Percentiles rank a stretch among this genome's conserved stretches.
These are phyloP conservation scores for Rhodotorula glutinis DNA, from an alignment of 1,284 basidiomycete genomes.

Conservation along the genomic window DNA sequence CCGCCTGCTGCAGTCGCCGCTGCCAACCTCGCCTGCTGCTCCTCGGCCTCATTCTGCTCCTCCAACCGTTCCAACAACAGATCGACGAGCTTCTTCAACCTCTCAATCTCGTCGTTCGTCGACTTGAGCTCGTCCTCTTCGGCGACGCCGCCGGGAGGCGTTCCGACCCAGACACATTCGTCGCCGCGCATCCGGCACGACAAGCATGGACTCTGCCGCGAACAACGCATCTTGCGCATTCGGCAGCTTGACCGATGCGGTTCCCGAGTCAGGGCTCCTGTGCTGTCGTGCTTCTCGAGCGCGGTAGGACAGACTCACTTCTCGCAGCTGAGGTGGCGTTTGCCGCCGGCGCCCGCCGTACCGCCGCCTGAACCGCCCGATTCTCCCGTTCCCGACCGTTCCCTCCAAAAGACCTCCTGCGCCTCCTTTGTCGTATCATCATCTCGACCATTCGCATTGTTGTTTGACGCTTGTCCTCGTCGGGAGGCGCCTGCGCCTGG, in stretches of 20 bases:
- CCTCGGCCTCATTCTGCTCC: constrained; percentile 24
- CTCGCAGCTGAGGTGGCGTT: constrained; percentile 20
- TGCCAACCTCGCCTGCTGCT: no score
- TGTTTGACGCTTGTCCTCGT: no score
- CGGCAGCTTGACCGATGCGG: constrained; percentile 10
- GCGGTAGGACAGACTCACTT: constrained; percentile 9
- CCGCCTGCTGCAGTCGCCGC: no score
- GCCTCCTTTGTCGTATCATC: no score
- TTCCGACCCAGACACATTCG: constrained; percentile 28
- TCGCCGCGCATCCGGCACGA: constrained; percentile 26
- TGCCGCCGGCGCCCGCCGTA: background rate
- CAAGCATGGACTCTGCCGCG: constrained; percentile 5
- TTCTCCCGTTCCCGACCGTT: background rate
- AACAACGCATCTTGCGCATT: constrained; percentile 16
- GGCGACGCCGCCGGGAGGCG: constrained; percentile 21
- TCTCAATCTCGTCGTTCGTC: constrained; percentile 18
- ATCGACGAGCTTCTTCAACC: constrained; percentile 34
- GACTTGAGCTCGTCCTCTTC: constrained; percentile 32
- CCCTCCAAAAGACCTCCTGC: background rate
- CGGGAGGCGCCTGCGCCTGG: no score
- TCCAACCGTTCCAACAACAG: constrained; percentile 29
- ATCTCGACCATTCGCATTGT: no score
- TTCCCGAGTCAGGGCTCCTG: no score
- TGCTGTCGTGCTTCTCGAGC: no score
- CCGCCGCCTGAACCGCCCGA: background rate